These are phyloP conservation scores for Phytophthora fragariae DNA, from an alignment of 352 stramenopile species.

Conservation along the genomic window DNA sequence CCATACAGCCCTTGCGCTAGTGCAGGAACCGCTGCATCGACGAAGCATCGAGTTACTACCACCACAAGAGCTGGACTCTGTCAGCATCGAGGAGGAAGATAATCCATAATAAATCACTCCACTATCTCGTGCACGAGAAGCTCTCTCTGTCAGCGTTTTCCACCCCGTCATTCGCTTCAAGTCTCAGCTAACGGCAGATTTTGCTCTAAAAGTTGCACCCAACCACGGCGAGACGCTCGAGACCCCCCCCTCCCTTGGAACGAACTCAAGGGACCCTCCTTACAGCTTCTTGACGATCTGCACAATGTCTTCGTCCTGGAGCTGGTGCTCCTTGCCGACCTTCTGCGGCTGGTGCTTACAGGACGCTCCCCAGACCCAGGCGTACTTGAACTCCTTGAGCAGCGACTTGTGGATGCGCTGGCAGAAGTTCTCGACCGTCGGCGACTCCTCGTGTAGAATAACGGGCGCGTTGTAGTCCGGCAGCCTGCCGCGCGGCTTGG, in stretches of 20 bases:
- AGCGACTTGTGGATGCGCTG: slow-evolving; percentile 93
- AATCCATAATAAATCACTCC: slow-evolving; percentile 35
- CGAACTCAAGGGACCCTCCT: slow-evolving; percentile 13
- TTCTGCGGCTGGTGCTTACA: slow-evolving; percentile 99
- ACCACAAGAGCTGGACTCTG: slow-evolving; percentile 6
- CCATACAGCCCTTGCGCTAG: not conserved
- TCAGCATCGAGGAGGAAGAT: slow-evolving; percentile 7
- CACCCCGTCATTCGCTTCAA: not conserved
- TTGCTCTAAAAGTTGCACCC: not conserved
- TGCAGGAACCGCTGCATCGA: not conserved
- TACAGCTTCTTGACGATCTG: slow-evolving; percentile 98
- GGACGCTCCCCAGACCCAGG: slow-evolving; percentile 97
- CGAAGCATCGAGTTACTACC: not conserved
- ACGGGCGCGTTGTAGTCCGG: slow-evolving; percentile 98
- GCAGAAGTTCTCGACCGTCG: slow-evolving; percentile 97
- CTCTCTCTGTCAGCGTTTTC: not conserved
- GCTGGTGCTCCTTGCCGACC: slow-evolving; percentile 97
- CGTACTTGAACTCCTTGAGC: slow-evolving; percentile 93
- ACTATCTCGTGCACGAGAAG: slow-evolving; percentile 9
- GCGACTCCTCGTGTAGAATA: slow-evolving; percentile 96
- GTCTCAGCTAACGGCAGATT: slow-evolving; percentile 3
- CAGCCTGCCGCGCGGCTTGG: slow-evolving; percentile 95
- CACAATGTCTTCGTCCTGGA: slow-evolving; percentile 99
- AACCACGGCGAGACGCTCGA: slow-evolving; percentile 9
- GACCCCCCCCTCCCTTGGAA: not conserved